These are phyloP conservation scores for Yamadazyma siamensis DNA, from an alignment of 1,139 yeast species.

Conservation along the genomic window DNA sequence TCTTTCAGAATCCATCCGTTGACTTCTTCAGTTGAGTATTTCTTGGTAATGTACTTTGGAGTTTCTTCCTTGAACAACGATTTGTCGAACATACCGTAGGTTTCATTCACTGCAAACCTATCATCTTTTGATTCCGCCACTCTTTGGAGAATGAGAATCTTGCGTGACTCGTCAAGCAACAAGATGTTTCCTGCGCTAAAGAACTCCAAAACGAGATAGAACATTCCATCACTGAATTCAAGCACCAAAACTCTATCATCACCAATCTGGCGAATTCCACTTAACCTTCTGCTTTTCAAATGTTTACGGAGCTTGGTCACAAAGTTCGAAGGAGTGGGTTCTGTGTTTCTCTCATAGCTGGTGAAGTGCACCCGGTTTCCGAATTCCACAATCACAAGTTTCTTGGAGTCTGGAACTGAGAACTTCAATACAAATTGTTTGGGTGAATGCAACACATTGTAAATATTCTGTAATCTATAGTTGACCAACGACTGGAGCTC, in stretches of 20 bases:
- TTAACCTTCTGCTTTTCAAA: slow-evolving; percentile 73
- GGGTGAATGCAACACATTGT: slow-evolving; percentile 69
- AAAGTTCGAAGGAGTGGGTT: slow-evolving; percentile 80
- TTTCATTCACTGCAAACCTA: slow-evolving; percentile 69
- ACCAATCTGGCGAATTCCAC: slow-evolving; percentile 69
- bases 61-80: slow-evolving; percentile 35
- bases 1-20: slow-evolving; percentile 48
- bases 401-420: slow-evolving; percentile 78
- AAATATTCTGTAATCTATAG: slow-evolving; percentile 79
- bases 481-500: slow-evolving; percentile 65
- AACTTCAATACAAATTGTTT: slow-evolving; percentile 80
- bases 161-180: slow-evolving; percentile 63
- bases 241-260: slow-evolving; percentile 78
- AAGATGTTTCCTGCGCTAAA: slow-evolving; percentile 93
- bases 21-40: slow-evolving; percentile 35
- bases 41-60: slow-evolving; percentile 9
- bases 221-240: slow-evolving; percentile 78
- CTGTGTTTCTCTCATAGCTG: slow-evolving; percentile 74
- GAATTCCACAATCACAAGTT: slow-evolving; percentile 73
- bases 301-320: slow-evolving; percentile 85
- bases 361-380: slow-evolving; percentile 83
- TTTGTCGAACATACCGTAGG: slow-evolving; percentile 58
- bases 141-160: slow-evolving; percentile 73
- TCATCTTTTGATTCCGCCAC: slow-evolving; percentile 69
- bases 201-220: slow-evolving; percentile 79